phyloP scores from a whole-genome alignment of 257 asterid genomes.

The Paulownia fortunei region DNA sequence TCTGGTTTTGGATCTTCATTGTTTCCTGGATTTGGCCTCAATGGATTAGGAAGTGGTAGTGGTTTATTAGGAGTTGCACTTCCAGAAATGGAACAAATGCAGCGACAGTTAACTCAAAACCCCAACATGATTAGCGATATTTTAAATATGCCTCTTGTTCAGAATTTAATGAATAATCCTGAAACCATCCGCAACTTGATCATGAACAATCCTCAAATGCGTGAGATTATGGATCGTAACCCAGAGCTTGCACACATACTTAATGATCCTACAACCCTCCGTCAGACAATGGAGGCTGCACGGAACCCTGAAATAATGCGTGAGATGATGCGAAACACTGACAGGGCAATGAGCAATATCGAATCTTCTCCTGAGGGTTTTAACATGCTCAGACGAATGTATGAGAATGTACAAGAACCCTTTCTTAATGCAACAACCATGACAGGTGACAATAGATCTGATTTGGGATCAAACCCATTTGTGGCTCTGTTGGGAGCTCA shows the following conservation, averaged over 20 bases:
- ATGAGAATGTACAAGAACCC: slow-evolving; percentile 72
- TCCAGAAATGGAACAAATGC: slow-evolving; percentile 56
- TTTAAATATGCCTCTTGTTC: slow-evolving; percentile 56
- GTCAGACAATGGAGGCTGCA: slow-evolving; percentile 72
- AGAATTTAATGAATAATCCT: slow-evolving; percentile 64
- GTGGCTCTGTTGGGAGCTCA: slow-evolving; percentile 50
- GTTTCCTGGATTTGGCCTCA: slow-evolving; percentile 51
- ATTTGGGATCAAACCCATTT: slow-evolving; percentile 54
- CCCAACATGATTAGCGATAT: slow-evolving; percentile 67
- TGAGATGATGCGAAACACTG: slow-evolving; percentile 73
- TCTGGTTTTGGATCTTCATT: slow-evolving; percentile 53
- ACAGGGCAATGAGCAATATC: slow-evolving; percentile 66
- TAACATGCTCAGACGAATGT: slow-evolving; percentile 75
- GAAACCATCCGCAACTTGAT: slow-evolving; percentile 58
- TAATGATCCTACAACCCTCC: slow-evolving; percentile 65
- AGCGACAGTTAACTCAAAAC: slow-evolving; percentile 55
- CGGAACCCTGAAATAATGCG: slow-evolving; percentile 73
- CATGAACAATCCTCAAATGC: slow-evolving; percentile 71
- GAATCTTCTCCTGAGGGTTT: slow-evolving; percentile 74
- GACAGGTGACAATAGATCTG: slow-evolving; percentile 52
- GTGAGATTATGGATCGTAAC: slow-evolving; percentile 63
- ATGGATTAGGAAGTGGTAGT: slow-evolving; percentile 49
- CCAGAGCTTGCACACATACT: slow-evolving; percentile 64
- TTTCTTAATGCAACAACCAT: slow-evolving; percentile 60
- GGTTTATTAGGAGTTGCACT: slow-evolving; percentile 58